Evolutionary conservation across 495 filamentous ascomycete genomes (phyloP).

Genomic region (Penicillium atrosanguineum): DNA sequence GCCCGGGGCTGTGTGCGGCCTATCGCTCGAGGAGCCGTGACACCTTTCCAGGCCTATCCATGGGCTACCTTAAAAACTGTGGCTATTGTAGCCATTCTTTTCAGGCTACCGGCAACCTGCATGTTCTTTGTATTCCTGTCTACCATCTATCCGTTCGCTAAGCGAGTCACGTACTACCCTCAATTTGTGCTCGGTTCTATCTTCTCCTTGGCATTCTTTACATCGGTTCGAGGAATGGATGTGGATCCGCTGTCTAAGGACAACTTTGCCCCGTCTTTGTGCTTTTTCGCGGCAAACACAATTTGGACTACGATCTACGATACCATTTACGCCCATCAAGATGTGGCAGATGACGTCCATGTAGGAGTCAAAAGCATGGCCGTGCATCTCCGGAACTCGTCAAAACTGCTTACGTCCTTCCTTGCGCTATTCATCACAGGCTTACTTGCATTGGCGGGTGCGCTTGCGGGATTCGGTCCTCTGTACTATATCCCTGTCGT

Average conservation of each 20-base stretch:
- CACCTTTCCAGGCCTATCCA: constrained; percentile 24
- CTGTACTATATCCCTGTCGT: too few relatives aligned
- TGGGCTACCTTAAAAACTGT: constrained; percentile 20
- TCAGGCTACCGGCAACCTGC: not conserved
- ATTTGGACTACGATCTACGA: constrained; percentile 47
- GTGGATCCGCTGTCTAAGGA: too few relatives aligned
- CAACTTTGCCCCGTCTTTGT: not conserved
- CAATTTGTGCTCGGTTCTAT: constrained; percentile 31
- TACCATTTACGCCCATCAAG: constrained; percentile 47
- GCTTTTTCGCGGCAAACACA: constrained; percentile 20
- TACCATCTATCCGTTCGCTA: constrained; percentile 11
- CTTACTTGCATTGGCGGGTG: too few relatives aligned
- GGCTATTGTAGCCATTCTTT: not conserved
- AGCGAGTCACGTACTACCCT: constrained; percentile 29
- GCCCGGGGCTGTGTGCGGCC: constrained; percentile 36
- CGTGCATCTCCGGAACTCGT: constrained; percentile 11
- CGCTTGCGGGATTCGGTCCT: too few relatives aligned
- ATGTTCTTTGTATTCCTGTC: not conserved
- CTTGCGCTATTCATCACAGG: too few relatives aligned
- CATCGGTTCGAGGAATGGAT: too few relatives aligned
- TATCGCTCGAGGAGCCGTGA: constrained; percentile 46
- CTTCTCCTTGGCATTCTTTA: not conserved
- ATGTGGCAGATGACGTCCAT: constrained; percentile 40
- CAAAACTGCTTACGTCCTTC: too few relatives aligned
- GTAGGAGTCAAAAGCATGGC: constrained; percentile 40